Evolutionary conservation across 2,329 filamentous ascomycete genomes (phyloP).

Genomic region (Pseudogymnoascus sp.): DNA sequence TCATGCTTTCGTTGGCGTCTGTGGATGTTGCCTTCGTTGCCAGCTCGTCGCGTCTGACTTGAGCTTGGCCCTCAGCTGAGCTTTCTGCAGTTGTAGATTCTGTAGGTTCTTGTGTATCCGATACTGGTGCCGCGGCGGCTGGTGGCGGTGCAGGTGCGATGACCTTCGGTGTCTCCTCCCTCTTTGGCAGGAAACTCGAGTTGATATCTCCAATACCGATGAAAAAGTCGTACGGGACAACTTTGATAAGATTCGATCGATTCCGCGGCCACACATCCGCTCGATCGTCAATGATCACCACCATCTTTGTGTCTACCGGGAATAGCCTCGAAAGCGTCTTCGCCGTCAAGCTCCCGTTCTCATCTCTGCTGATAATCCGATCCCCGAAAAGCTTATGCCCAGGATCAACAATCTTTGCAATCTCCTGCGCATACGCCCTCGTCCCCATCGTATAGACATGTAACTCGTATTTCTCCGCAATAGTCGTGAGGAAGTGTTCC

Average conservation of each 20-base stretch:
- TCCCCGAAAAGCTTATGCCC: slow-evolving; percentile 85
- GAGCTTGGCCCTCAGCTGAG: neutral
- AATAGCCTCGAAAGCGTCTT: slow-evolving; percentile 90
- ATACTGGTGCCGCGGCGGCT: neutral
- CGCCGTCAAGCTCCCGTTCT: slow-evolving; percentile 85
- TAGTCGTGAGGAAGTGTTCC: slow-evolving; percentile 67
- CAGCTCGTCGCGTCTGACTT: neutral
- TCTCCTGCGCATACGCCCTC: slow-evolving; percentile 85
- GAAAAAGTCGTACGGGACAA: slow-evolving; percentile 94
- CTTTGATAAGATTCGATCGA: slow-evolving; percentile 87
- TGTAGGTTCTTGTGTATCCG: slow-evolving; percentile 6
- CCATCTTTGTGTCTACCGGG: slow-evolving; percentile 97
- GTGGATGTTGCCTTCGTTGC: slow-evolving; percentile 1
- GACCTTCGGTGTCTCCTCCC: slow-evolving; percentile 41
- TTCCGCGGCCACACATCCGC: slow-evolving; percentile 93
- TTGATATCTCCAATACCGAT: slow-evolving; percentile 98
- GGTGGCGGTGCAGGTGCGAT: slow-evolving; percentile 20
- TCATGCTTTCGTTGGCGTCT: slow-evolving; percentile 18
- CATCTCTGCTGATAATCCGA: slow-evolving; percentile 90
- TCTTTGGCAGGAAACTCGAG: slow-evolving; percentile 88
- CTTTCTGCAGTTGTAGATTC: neutral
- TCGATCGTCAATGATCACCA: slow-evolving; percentile 95
- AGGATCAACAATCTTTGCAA: slow-evolving; percentile 88
- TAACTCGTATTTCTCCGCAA: slow-evolving; percentile 80
- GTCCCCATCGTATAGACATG: slow-evolving; percentile 99